A percentile compares a stretch with the other conserved stretches of the same genome.
These are phyloP conservation scores for Chaetomiaceae sp. DNA, from an alignment of 2,329 filamentous ascomycete genomes.

Conservation along the genomic window DNA sequence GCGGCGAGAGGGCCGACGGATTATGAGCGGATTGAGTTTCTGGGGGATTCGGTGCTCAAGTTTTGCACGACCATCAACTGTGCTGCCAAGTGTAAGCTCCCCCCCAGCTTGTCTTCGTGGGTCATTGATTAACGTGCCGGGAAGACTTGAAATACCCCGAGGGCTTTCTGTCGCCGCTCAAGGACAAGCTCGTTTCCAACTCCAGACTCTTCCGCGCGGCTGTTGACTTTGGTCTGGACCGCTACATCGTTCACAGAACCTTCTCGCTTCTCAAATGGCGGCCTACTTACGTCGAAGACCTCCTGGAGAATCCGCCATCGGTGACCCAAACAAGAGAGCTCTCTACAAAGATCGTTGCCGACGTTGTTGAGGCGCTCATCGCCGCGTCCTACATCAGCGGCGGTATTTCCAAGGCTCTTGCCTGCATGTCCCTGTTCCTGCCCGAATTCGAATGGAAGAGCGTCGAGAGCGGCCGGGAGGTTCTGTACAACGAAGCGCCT, in stretches of 20 bases:
- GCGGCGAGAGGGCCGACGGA: slow-evolving; percentile 54
- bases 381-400: slow-evolving; percentile 68
- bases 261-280: slow-evolving; percentile 71
- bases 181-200: slow-evolving; percentile 69
- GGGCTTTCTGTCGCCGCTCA: slow-evolving; percentile 62
- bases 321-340: slow-evolving; percentile 35
- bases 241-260: slow-evolving; percentile 60
- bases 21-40: slow-evolving; percentile 80
- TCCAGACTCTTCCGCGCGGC: slow-evolving; percentile 62
- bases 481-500: slow-evolving; percentile 39
- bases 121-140: not conserved
- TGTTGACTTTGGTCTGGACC: slow-evolving; percentile 57
- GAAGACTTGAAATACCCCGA: slow-evolving; percentile 66
- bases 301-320: slow-evolving; percentile 22
- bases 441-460: slow-evolving; percentile 50
- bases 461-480: slow-evolving; percentile 35
- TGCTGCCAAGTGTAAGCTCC: slow-evolving; percentile 42
- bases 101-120: not conserved
- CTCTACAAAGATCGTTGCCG: slow-evolving; percentile 76
- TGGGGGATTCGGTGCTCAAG: slow-evolving; percentile 82
- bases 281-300: slow-evolving; percentile 49
- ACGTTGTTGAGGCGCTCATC: slow-evolving; percentile 80
- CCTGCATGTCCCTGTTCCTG: slow-evolving; percentile 62
- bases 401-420: slow-evolving; percentile 55
- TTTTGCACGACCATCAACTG: slow-evolving; percentile 63